phyloP scores from a whole-genome alignment of 139 green algal genomes.

The Coelastrella sp. region DNA sequence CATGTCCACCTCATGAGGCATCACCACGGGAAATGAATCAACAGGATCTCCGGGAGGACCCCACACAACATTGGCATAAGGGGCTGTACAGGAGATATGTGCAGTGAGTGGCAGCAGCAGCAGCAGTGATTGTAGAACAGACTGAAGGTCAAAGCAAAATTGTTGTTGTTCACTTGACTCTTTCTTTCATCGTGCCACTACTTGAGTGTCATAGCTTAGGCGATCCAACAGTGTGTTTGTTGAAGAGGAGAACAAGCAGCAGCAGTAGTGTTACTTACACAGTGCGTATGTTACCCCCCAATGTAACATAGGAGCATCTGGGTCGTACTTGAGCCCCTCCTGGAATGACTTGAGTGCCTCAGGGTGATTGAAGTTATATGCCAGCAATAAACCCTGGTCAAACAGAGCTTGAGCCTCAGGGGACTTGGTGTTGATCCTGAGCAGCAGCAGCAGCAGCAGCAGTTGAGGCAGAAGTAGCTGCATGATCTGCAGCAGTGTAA shows the following conservation, averaged over 20 bases:
- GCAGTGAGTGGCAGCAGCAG: neutral
- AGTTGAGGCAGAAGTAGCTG: too few relatives aligned
- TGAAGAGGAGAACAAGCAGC: neutral
- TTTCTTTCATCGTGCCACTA: neutral
- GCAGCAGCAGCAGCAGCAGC: too few relatives aligned
- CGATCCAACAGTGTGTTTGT: neutral
- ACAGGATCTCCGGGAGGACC: neutral
- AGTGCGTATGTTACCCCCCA: conserved; percentile 57
- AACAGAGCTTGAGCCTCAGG: conserved; percentile 39
- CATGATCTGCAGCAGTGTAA: neutral
- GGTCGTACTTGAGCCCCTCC: conserved; percentile 41
- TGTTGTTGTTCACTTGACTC: neutral
- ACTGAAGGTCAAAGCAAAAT: neutral
- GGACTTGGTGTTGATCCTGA: conserved; percentile 36
- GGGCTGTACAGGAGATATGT: neutral
- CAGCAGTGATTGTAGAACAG: neutral
- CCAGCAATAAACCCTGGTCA: conserved; percentile 60
- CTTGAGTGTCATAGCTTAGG: neutral
- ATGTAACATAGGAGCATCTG: conserved; percentile 48
- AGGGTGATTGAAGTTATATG: conserved; percentile 60
- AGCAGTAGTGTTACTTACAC: conserved; percentile 7
- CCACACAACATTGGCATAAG: conserved; percentile 39
- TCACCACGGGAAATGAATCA: neutral
- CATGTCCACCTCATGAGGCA: neutral
- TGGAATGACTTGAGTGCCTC: conserved; percentile 56